Percentiles rank a stretch among this genome's conserved stretches.
These are phyloP conservation scores for Eleusine indica DNA, from an alignment of 176 grass and related monocot genomes.

Conservation along the genomic window DNA sequence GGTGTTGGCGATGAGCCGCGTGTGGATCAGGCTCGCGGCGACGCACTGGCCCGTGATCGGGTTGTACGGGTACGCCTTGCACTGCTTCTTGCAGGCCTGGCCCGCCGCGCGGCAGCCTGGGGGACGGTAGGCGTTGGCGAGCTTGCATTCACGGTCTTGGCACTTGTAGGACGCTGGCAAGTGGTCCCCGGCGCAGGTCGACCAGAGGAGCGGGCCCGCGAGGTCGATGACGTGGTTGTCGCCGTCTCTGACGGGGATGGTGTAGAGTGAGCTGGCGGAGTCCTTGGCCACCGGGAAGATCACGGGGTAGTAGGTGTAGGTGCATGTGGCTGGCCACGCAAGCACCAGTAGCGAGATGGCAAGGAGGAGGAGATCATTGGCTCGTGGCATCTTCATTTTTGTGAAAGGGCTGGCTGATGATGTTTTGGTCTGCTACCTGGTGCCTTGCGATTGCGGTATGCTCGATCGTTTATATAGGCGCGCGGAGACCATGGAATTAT, in stretches of 20 bases:
- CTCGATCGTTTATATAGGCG: not conserved
- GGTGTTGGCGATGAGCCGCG: conserved; percentile 38
- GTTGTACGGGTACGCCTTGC: conserved; percentile 37
- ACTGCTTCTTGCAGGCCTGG: not conserved
- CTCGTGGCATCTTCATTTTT: not conserved
- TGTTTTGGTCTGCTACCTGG: not conserved
- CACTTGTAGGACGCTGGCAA: not conserved
- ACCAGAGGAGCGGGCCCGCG: conserved; percentile 44
- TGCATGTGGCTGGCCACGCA: not conserved
- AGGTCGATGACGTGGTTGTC: conserved; percentile 32
- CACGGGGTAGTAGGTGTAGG: conserved; percentile 14
- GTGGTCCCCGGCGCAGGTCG: not conserved
- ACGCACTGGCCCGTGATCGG: conserved; percentile 39
- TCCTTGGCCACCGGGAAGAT: conserved; percentile 28
- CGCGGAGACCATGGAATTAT: not conserved
- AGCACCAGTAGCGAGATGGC: not conserved
- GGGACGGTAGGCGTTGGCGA: conserved; percentile 6
- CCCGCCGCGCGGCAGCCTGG: not conserved
- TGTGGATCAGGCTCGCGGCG: conserved; percentile 14
- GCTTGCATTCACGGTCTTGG: not conserved
- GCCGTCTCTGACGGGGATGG: conserved; percentile 16
- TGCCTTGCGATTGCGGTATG: not conserved
- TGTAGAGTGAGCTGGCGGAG: conserved; percentile 35
- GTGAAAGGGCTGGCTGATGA: no score
- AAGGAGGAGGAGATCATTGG: not conserved